These are phyloP conservation scores for Russula sp. DNA, from an alignment of 768 basidiomycete genomes.

Conservation along the genomic window DNA sequence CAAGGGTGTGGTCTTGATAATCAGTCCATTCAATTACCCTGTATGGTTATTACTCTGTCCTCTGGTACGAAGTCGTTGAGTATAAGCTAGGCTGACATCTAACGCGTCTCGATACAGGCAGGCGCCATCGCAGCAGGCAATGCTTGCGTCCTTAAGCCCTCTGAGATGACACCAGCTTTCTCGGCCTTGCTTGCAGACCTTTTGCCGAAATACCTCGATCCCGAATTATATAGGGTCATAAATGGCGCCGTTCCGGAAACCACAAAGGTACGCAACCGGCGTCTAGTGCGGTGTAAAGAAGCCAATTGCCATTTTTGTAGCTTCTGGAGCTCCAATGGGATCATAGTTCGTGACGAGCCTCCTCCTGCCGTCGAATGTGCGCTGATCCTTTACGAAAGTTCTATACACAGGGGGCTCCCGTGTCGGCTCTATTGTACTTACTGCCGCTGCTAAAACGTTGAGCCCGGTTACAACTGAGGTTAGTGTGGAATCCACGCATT, in stretches of 20 bases:
- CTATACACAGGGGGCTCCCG: slow-evolving; percentile 59
- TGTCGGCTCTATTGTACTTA: slow-evolving; percentile 64
- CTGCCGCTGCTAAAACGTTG: slow-evolving; percentile 73
- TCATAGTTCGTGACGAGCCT: slow-evolving; percentile 45
- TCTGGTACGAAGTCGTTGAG: slow-evolving; percentile 43
- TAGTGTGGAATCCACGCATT: not conserved
- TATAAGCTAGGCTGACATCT: too few relatives aligned
- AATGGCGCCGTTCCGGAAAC: slow-evolving; percentile 39
- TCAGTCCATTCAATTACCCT: slow-evolving; percentile 76
- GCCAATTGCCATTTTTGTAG: slow-evolving; percentile 36
- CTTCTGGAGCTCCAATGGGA: slow-evolving; percentile 71
- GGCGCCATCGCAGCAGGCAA: slow-evolving; percentile 44
- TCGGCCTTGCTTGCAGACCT: slow-evolving; percentile 35
- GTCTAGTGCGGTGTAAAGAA: not conserved
- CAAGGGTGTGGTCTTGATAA: slow-evolving; percentile 70
- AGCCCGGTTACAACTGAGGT: slow-evolving; percentile 65
- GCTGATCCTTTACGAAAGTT: slow-evolving; percentile 39
- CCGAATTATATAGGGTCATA: slow-evolving; percentile 35
- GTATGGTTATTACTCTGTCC: slow-evolving; percentile 57
- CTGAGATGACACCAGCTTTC: slow-evolving; percentile 37
- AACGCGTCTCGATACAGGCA: slow-evolving; percentile 14
- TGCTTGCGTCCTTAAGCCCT: slow-evolving; percentile 39
- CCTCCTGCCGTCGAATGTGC: slow-evolving; percentile 21
- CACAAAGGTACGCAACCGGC: slow-evolving; percentile 31
- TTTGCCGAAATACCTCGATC: slow-evolving; percentile 39